These are phyloP conservation scores for Mycena galericulata DNA, from an alignment of 768 basidiomycete species.

Conservation along the genomic window DNA sequence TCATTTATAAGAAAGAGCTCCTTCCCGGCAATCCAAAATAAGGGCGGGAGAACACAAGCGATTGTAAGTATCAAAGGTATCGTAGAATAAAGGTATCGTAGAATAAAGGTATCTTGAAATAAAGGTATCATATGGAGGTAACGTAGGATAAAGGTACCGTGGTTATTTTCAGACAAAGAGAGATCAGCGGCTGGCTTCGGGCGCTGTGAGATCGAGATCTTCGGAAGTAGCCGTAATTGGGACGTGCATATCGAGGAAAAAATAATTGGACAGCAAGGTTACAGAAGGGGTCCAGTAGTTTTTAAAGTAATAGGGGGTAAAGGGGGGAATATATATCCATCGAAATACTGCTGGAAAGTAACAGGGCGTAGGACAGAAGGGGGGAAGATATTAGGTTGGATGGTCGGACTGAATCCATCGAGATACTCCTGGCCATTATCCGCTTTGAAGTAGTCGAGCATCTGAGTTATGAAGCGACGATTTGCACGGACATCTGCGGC, in stretches of 20 bases:
- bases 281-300: too few species aligned
- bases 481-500: background rate
- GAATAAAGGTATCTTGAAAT: background rate
- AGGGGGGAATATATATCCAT: too few species aligned
- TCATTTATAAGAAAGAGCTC: background rate
- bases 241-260: too few species aligned
- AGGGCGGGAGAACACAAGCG: background rate
- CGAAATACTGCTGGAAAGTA: too few species aligned
- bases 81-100: background rate
- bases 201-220: too few species aligned
- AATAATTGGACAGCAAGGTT: too few species aligned
- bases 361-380: too few species aligned
- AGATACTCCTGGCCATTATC: background rate
- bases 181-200: too few species aligned
- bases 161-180: too few species aligned
- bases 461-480: background rate
- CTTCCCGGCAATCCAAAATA: background rate
- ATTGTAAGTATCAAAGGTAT: background rate
- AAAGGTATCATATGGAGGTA: too few species aligned
- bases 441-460: constrained; percentile 6
- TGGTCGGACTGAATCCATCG: background rate
- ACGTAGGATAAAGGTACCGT: background rate
- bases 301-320: too few species aligned
- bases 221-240: too few species aligned
- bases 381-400: background rate